Evolutionary conservation across 495 filamentous ascomycete species (phyloP), one percentile per base, ranked within the genome.

Genomic region (Eremomyces bilateralis): DNA sequence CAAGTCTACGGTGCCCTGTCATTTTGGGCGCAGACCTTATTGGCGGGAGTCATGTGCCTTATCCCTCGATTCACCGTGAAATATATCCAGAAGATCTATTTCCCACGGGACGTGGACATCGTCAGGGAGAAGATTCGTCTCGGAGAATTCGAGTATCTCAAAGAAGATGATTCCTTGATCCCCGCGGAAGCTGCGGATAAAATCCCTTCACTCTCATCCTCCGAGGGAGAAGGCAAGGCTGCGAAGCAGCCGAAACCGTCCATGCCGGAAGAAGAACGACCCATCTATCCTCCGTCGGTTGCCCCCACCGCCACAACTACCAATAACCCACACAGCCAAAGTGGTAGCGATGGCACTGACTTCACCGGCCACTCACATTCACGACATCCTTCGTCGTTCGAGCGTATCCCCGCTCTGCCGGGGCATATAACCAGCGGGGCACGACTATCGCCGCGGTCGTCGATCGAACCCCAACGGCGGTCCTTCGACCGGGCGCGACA

Each of bases 91-190:
- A 99, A 99, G 55, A 73, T 91, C 27, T 91, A 76, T 58, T 76
- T 80, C 51, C 90, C 90, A 4, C 69, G 68, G 31, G 90, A 99
- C 46, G 72, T 94, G 35, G 90, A 99, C 51, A 92, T 99, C 45
- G 73, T 99, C 45, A 79, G 90, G 20, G 90, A 99, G 54, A 79
- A 92, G 57, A 65, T 88, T 35, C 68, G 69, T 29, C 63, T 67
- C 44, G 88, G 88, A 36, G 72, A 74, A 41, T 94, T 80, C 53
- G 66, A 73, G 42, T 64, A 76, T 49, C 60, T 80, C 19, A 65
- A 76, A 29, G 53, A 52, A 34, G 58, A 67, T 47, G 53, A 45
- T 15, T 53, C 69, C 21, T 39, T 45, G 15, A 8, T 20, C 15
- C 42, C 43, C 6, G 37, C 51, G 13, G 37, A 49, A 21, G 39